Conservation (phyloP, 1,139 yeast genomes). For the Chernovozyma sophiae-reginae region DNA sequence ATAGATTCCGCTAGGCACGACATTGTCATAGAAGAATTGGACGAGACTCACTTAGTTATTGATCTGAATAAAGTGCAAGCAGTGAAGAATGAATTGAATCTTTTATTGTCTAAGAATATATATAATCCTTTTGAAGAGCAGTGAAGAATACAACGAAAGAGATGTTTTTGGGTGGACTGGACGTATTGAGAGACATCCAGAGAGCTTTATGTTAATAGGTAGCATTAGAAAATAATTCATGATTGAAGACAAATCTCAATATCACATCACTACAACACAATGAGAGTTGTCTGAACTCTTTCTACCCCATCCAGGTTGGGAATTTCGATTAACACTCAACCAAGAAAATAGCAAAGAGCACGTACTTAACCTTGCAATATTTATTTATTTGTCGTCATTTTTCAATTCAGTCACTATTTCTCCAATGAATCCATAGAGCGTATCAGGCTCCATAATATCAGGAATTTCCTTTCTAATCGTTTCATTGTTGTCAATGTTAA, state of each 20-base stretch:
- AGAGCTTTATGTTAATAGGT: too few species aligned
- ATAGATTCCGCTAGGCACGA: slow-evolving; percentile 73
- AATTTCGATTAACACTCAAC: too few species aligned
- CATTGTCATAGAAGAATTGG: slow-evolving; percentile 78
- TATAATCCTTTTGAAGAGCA: slow-evolving; percentile 75
- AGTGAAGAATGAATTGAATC: slow-evolving; percentile 73
- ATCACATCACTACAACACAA: background rate
- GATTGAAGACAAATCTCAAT: background rate
- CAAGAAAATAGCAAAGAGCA: too few species aligned
- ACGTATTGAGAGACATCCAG: too few species aligned
- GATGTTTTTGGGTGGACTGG: too few species aligned
- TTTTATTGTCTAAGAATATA: slow-evolving; percentile 72
- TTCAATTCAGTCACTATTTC: slow-evolving; percentile 27
- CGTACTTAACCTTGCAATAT: too few species aligned
- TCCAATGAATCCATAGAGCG: slow-evolving; percentile 46
- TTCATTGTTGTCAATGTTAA: slow-evolving; percentile 11
- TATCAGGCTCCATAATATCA: slow-evolving; percentile 56
- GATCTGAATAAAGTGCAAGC: slow-evolving; percentile 71
- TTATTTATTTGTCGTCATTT: background rate
- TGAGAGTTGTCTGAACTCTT: too few species aligned
- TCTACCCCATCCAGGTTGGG: too few species aligned
- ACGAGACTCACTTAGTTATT: slow-evolving; percentile 82
- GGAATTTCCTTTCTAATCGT: slow-evolving; percentile 19
- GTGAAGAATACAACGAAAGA: too few species aligned
- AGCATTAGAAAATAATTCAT: background rate